phyloP scores from a whole-genome alignment of 345 rosid genomes.

The Streptanthus diversifolius region DNA sequence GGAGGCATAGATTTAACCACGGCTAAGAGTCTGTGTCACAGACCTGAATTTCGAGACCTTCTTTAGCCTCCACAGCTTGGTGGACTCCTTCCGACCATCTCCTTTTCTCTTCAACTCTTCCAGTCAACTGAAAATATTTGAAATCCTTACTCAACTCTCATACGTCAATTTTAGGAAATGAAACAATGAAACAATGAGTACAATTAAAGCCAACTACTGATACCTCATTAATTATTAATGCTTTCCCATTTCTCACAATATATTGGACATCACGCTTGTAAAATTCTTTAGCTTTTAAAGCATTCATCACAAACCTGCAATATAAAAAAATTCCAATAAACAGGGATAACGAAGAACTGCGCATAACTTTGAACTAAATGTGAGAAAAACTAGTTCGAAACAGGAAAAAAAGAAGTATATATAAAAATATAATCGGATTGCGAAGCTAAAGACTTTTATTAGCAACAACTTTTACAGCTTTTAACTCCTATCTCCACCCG shows the following conservation, averaged over 20 bases:
- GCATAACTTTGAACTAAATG: neutral
- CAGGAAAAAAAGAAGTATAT: neutral
- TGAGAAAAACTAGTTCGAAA: neutral
- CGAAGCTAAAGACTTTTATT: neutral
- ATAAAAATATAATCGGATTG: neutral
- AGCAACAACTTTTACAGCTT: neutral
- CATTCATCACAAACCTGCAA: constrained; percentile 92
- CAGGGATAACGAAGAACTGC: neutral
- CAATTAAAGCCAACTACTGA: neutral
- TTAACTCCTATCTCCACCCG: constrained; percentile 8
- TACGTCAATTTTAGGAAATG: neutral
- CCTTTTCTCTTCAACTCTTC: constrained; percentile 96
- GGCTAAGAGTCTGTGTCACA: constrained; percentile 5
- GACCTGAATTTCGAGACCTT: constrained; percentile 84
- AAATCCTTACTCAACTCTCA: neutral
- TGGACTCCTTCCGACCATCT: constrained; percentile 98
- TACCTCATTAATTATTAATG: constrained; percentile 95
- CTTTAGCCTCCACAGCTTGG: constrained; percentile 98
- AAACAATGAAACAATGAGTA: constrained; percentile 5
- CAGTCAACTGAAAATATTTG: constrained; percentile 62
- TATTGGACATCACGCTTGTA: constrained; percentile 89
- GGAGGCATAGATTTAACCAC: constrained; percentile 3
- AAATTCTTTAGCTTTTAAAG: constrained; percentile 94
- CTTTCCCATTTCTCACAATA: constrained; percentile 88
- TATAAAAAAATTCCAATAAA: constrained; percentile 2